Base-by-base conservation (phyloP, 148 eudicot genomes). In the Rheum nobile region DNA sequence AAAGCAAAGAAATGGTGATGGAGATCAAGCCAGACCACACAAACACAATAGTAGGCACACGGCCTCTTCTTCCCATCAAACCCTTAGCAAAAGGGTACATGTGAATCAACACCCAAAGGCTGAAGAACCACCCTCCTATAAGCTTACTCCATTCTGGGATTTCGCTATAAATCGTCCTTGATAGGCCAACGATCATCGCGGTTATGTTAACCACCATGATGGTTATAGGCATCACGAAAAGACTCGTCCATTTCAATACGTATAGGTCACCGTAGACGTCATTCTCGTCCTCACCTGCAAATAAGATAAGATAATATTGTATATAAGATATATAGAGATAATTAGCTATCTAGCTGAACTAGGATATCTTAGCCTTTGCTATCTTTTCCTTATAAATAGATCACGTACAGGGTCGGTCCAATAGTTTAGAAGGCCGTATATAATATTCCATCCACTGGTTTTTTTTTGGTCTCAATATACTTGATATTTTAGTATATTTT, bases 61-160 rank as follows among this genome's bases (percentile, higher is more conserved):
- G 84, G 44, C 98, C 98, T 80, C 80, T 84, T 67, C 88, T 87
- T 44, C 98, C 98, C 90, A 85, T 93, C 74, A 93, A 83, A 19
- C 98, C 98, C 71, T 93, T 90, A 0, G 84, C 84, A 48, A 93
- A 93, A 2, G 98, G 98, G 74, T 93, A 93, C 94, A 90, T 88
- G 29, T 93, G 98, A 42, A 93, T 78, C 83, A 93, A 74, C 69
- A 84, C 98, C 98, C 88, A 93, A 24, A 86, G 79, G 80, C 90
- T 85, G 52, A 92, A 92, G 76, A 88, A 90, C 39, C 79, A 67
- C 2, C 97, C 97, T 16, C 95, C 97, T 24, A 92, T 24, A 3
- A 92, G 83, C 84, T 85, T 90, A 22, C 34, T 89, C 97, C 98
- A 93, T 69, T 93, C 82, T 0, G 97, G 97, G 11, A 93, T 87